Evolutionary conservation across 2,329 filamentous ascomycete genomes (phyloP).

Genomic region (Fusarium mundagurra): DNA sequence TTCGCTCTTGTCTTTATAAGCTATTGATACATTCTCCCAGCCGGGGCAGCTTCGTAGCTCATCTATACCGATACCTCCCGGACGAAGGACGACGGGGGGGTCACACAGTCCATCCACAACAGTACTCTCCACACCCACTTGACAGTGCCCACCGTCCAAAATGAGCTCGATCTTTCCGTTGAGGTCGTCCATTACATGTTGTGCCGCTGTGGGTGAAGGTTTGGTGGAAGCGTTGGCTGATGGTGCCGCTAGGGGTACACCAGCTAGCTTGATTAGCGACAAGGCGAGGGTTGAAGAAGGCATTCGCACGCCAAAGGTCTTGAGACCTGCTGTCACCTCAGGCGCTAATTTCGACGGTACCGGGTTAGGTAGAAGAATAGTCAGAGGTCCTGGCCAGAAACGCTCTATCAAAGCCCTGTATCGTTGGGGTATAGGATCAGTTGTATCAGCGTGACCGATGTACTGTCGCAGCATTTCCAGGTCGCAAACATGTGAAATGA

Average conservation of each 20-base stretch:
- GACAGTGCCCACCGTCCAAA: constrained; percentile 86
- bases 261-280: constrained; percentile 82
- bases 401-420: constrained; percentile 80
- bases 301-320: constrained; percentile 91
- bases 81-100: constrained; percentile 84
- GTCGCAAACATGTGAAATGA: constrained; percentile 92
- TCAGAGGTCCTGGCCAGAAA: constrained; percentile 96
- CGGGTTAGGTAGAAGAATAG: constrained; percentile 85
- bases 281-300: constrained; percentile 86
- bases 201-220: constrained; percentile 89
- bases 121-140: constrained; percentile 94
- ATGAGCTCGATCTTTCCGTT: constrained; percentile 85
- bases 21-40: constrained; percentile 82
- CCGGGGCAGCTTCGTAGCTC: constrained; percentile 77
- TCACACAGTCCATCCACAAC: constrained; percentile 89
- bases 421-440: constrained; percentile 70
- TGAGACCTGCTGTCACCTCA: constrained; percentile 89
- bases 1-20: constrained; percentile 80
- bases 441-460: constrained; percentile 51
- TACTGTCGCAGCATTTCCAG: constrained; percentile 77
- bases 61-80: constrained; percentile 87
- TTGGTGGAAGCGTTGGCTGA: constrained; percentile 95
- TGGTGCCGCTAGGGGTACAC: constrained; percentile 85
- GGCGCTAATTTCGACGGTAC: constrained; percentile 76
- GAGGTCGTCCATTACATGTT: constrained; percentile 89